phyloP scores from a whole-genome alignment of 345 rosid genomes.

The Carallia brachiata region DNA sequence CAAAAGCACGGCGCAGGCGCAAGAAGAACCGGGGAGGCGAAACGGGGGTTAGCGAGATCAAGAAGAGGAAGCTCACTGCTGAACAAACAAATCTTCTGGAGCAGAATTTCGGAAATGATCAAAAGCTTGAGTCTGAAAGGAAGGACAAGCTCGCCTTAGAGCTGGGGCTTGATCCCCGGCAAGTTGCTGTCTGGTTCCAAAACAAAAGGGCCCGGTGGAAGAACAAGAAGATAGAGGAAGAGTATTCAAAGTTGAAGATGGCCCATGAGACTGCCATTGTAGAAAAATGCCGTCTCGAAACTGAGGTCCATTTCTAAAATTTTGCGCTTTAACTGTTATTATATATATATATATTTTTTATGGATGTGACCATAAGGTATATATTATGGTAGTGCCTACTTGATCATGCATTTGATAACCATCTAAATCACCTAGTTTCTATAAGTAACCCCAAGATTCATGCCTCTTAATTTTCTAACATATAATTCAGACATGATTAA shows the following conservation, averaged over 20 bases:
- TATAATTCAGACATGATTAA: neutral
- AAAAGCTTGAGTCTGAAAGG: constrained; percentile 79
- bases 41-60: constrained; percentile 24
- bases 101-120: constrained; percentile 59
- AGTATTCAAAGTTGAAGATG: constrained; percentile 49
- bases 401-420: constrained; percentile 19
- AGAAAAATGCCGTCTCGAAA: constrained; percentile 66
- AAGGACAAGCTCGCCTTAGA: constrained; percentile 75
- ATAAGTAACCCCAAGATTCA: neutral
- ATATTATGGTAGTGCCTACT: neutral
- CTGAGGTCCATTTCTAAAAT: constrained; percentile 47
- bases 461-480: neutral
- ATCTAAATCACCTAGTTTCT: neutral
- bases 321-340: neutral
- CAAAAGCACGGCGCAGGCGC: constrained; percentile 53
- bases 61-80: constrained; percentile 68
- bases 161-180: constrained; percentile 85
- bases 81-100: constrained; percentile 73
- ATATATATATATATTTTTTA: no score
- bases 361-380: neutral
- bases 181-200: constrained; percentile 98
- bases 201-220: constrained; percentile 90
- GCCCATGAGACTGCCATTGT: constrained; percentile 45
- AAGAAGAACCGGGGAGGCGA: constrained; percentile 56
- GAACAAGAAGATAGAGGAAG: constrained; percentile 88